phyloP scores from a whole-genome alignment of 2,329 filamentous ascomycete species.

The Cytospora leucostoma region DNA sequence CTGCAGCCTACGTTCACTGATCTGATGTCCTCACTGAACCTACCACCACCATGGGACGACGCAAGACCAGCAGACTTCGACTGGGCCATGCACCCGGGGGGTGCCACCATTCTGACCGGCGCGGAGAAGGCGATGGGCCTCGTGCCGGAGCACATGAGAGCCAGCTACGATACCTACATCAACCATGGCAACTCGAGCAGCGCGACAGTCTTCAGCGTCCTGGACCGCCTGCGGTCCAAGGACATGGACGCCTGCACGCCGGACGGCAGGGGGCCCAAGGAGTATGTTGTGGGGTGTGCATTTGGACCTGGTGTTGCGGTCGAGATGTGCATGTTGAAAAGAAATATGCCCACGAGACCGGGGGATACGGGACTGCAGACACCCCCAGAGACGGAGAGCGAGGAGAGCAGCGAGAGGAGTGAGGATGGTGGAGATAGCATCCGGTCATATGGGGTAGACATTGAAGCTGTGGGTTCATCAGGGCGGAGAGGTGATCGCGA shows the following conservation, averaged over 20 bases:
- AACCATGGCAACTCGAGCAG: constrained; percentile 70
- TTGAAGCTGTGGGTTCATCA: constrained; percentile 1
- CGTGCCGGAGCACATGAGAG: constrained; percentile 64
- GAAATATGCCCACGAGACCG: constrained; percentile 39
- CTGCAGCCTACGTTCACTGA: constrained; percentile 57
- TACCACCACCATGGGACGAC: constrained; percentile 43
- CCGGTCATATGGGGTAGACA: constrained; percentile 17
- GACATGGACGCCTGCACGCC: constrained; percentile 62
- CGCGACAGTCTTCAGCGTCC: constrained; percentile 68
- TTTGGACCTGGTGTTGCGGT: constrained; percentile 71
- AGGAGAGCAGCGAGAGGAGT: constrained; percentile 42
- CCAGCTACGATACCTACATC: constrained; percentile 70
- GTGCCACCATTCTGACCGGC: constrained; percentile 65
- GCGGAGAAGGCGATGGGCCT: constrained; percentile 61
- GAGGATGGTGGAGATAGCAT: constrained; percentile 42
- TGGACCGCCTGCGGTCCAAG: constrained; percentile 60
- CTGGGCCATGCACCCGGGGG: constrained; percentile 74
- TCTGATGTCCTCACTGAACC: constrained; percentile 47
- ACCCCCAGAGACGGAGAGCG: constrained; percentile 57
- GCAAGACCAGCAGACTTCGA: constrained; percentile 60
- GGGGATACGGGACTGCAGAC: constrained; percentile 47
- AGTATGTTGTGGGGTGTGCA: constrained; percentile 66
- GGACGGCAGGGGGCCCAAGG: constrained; percentile 47
- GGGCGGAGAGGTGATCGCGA: not conserved
- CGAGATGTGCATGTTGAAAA: constrained; percentile 67